Evolutionary conservation across 78 protist genomes (phyloP).

Genomic region (Dictyostelium firmibasis): DNA sequence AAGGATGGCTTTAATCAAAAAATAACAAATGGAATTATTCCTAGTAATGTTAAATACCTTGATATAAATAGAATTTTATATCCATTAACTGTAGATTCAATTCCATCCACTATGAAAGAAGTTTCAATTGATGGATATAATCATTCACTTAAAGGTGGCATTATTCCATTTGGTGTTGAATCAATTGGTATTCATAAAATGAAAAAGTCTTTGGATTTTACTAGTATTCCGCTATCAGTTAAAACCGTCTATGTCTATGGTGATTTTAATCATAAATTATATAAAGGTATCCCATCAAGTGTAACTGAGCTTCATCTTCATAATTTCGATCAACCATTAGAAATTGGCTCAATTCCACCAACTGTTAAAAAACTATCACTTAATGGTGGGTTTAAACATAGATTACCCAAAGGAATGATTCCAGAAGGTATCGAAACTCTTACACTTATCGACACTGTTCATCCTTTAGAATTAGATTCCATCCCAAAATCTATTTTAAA

Average conservation of each 20-base stretch:
- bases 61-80: too few relatives aligned
- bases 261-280: neutral
- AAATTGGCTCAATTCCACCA: neutral
- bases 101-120: neutral
- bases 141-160: neutral
- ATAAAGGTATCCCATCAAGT: neutral
- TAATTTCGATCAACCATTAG: neutral
- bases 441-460: neutral
- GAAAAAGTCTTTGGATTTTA: neutral
- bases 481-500: neutral
- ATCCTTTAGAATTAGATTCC: neutral
- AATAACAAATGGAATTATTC: neutral
- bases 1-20: neutral
- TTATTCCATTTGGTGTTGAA: neutral
- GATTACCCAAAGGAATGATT: too few relatives aligned
- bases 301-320: neutral
- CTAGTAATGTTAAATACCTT: neutral
- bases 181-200: neutral
- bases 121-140: neutral
- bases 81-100: neutral
- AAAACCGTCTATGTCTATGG: neutral
- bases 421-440: neutral
- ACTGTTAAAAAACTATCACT: neutral
- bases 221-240: neutral
- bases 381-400: neutral